Conservation (phyloP, 2,329 filamentous ascomycete genomes). For the Alternaria metachromatica region DNA sequence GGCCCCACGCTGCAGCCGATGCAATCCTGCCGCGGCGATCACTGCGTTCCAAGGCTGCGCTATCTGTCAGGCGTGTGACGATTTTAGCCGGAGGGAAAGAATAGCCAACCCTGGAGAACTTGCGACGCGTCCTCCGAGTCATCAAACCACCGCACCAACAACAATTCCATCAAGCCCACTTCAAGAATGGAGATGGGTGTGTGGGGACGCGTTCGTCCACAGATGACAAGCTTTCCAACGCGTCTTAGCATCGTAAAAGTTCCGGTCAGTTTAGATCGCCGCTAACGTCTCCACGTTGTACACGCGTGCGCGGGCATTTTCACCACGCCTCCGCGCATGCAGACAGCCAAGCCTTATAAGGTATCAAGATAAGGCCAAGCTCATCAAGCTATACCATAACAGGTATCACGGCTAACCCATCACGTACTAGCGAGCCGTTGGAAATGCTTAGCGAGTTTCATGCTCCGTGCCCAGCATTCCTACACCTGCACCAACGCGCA, state of each 20-base stretch:
- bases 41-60: conserved; percentile 3
- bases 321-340: conserved; percentile 24
- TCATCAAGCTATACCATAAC: conserved; percentile 8
- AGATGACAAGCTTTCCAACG: conserved; percentile 13
- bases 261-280: conserved; percentile 1
- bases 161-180: conserved; percentile 2
- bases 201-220: not conserved
- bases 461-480: conserved; percentile 22
- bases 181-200: not conserved
- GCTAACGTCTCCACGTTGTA: not conserved
- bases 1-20: conserved; percentile 4
- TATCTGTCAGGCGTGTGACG: conserved; percentile 7
- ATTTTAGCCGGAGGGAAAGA: conserved; percentile 4
- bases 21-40: conserved; percentile 13
- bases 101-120: conserved; percentile 3
- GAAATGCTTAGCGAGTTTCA: conserved; percentile 41
- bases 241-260: not conserved
- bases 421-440: conserved; percentile 10
- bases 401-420: conserved; percentile 11
- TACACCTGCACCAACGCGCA: conserved; percentile 20
- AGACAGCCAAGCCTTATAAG: conserved; percentile 27
- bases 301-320: not conserved
- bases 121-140: not conserved
- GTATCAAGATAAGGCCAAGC: conserved; percentile 29
- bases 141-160: not conserved